phyloP scores from a whole-genome alignment of 805 yeast genomes.

The Ogataea chonburiensis region DNA sequence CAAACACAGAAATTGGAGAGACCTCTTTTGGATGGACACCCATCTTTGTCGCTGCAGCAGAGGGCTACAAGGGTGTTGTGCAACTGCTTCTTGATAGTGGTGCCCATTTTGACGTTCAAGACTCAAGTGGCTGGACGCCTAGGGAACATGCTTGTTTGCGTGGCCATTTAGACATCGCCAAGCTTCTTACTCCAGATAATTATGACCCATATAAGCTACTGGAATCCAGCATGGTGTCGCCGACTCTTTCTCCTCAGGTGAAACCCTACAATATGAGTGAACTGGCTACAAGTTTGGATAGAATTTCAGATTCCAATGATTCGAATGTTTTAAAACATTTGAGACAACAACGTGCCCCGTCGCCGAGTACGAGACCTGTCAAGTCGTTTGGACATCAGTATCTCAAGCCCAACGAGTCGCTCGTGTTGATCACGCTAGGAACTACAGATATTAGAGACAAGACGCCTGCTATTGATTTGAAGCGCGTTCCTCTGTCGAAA shows the following conservation, averaged over 20 bases:
- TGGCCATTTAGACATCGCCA: constrained; percentile 76
- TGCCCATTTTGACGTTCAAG: constrained; percentile 56
- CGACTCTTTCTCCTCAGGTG: constrained; percentile 33
- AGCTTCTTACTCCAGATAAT: constrained; percentile 52
- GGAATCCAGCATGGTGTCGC: constrained; percentile 22
- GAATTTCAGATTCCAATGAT: constrained; percentile 23
- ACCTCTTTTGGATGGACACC: constrained; percentile 92
- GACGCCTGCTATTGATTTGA: constrained; percentile 61
- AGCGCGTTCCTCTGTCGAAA: constrained; percentile 71
- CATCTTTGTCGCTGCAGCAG: constrained; percentile 83
- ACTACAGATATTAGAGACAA: constrained; percentile 72
- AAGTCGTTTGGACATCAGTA: constrained; percentile 86
- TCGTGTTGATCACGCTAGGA: constrained; percentile 82
- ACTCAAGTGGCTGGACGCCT: constrained; percentile 95
- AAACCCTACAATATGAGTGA: constrained; percentile 31
- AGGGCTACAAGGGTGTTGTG: constrained; percentile 65
- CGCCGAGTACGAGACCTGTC: constrained; percentile 50
- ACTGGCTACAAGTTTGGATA: constrained; percentile 27
- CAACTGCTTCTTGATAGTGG: constrained; percentile 50
- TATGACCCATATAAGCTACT: constrained; percentile 35
- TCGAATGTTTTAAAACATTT: constrained; percentile 22
- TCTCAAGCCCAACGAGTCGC: constrained; percentile 59
- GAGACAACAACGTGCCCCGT: constrained; percentile 22
- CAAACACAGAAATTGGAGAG: constrained; percentile 76
- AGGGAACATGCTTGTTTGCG: constrained; percentile 92